Percentiles rank a stretch among this genome's conserved stretches.
Conservation (phyloP, 2,329 filamentous ascomycete species). For the Endocalyx cinctus region DNA sequence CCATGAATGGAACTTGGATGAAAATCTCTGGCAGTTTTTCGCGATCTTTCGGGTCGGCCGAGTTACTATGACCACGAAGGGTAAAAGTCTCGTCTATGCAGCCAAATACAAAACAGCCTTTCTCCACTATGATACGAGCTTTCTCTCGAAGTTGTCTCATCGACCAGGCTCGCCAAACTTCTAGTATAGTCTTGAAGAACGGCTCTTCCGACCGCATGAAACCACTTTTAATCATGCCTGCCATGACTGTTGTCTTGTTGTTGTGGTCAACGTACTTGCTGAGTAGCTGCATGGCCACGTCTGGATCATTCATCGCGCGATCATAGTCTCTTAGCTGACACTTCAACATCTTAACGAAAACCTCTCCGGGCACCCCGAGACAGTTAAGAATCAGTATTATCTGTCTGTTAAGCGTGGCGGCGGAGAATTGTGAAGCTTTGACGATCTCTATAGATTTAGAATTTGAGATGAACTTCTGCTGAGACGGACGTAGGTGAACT, state of each 20-base stretch:
- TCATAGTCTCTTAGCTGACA: slow-evolving; percentile 66
- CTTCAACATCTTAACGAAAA: slow-evolving; percentile 65
- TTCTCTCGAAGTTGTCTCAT: slow-evolving; percentile 91
- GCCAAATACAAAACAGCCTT: slow-evolving; percentile 84
- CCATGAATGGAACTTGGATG: slow-evolving; percentile 66
- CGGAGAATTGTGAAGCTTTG: slow-evolving; percentile 68
- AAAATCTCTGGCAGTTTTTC: slow-evolving; percentile 80
- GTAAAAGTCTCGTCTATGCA: slow-evolving; percentile 80
- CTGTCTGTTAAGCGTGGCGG: slow-evolving; percentile 82
- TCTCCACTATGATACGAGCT: slow-evolving; percentile 73
- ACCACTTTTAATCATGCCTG: slow-evolving; percentile 70
- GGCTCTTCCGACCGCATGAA: slow-evolving; percentile 75
- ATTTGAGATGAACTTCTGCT: slow-evolving; percentile 75
- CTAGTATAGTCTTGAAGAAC: slow-evolving; percentile 73
- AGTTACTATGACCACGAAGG: slow-evolving; percentile 65
- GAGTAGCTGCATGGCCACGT: slow-evolving; percentile 62
- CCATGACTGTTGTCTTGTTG: slow-evolving; percentile 68
- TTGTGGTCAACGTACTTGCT: slow-evolving; percentile 80
- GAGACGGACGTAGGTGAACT: slow-evolving; percentile 76
- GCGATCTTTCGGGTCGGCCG: slow-evolving; percentile 32
- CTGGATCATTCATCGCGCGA: slow-evolving; percentile 61
- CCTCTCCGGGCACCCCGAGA: slow-evolving; percentile 63
- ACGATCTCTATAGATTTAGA: slow-evolving; percentile 81
- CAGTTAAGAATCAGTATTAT: slow-evolving; percentile 79
- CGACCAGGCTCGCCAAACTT: slow-evolving; percentile 84